Conservation (phyloP, 1,139 yeast genomes). For the Pneumocystis canis region DNA sequence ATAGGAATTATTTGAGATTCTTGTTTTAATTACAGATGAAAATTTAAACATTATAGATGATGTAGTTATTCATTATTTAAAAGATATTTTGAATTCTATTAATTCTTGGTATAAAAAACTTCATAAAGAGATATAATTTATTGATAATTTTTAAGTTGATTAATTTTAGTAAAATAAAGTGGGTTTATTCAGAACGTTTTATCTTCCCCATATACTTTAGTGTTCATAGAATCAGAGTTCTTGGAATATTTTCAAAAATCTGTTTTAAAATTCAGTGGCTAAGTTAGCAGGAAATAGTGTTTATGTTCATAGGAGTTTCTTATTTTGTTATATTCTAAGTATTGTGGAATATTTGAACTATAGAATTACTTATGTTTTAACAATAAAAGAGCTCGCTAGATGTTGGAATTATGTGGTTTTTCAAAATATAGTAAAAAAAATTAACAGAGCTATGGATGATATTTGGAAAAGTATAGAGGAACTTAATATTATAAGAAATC, state of each 20-base stretch:
- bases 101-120: conserved; percentile 72
- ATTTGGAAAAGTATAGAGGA: conserved; percentile 80
- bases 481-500: conserved; percentile 59
- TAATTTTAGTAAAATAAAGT: conserved; percentile 24
- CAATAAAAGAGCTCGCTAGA: conserved; percentile 61
- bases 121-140: conserved; percentile 37
- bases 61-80: conserved; percentile 43
- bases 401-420: conserved; percentile 60
- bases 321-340: conserved; percentile 69
- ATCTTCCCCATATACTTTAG: conserved; percentile 38
- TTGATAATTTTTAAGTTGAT: not conserved
- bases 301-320: conserved; percentile 79
- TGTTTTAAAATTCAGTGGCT: conserved; percentile 40
- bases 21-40: conserved; percentile 80
- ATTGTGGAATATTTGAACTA: conserved; percentile 54
- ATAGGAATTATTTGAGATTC: conserved; percentile 77
- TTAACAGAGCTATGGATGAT: conserved; percentile 78
- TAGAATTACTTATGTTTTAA: conserved; percentile 75
- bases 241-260: conserved; percentile 43
- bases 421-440: conserved; percentile 39
- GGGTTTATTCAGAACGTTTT: conserved; percentile 67
- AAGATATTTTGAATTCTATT: conserved; percentile 55
- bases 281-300: conserved; percentile 81
- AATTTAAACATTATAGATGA: conserved; percentile 52
- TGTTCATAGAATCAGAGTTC: conserved; percentile 50